Base-by-base conservation (phyloP, 2,329 filamentous ascomycete species). In the Aspergillus cejpii region DNA sequence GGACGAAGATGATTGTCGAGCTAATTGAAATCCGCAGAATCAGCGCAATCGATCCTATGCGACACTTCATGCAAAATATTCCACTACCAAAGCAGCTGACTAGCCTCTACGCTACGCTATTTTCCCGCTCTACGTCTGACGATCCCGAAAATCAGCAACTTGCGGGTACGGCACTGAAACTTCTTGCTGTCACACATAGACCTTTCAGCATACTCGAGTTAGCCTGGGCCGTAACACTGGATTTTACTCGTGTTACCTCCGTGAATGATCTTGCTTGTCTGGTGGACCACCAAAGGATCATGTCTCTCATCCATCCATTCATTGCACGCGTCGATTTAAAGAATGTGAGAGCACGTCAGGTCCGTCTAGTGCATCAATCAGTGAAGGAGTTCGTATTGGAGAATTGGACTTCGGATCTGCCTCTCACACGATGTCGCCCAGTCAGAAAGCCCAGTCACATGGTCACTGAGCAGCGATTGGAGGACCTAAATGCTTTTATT, bases 191-290 rank as follows among this genome's bases (percentile, higher is more conserved):
- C 23, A 27, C 14, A 15, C 52, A 51, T 47, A 58, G 60, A 52
- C 54, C 59, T 23, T 49, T 63, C 3, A 62, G 59, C 44, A 60
- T 63, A 14, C 41, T 59, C 3, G 60, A 64, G 44, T 56, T 64
- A 15, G 49, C 53, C 12, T 63, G 59, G 59, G 61, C 61, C 5
- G 52, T 51, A 26, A 47, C 54, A 17, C 48, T 63, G 43, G 53
- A 44, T 27, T 14, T 28, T 4, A 17, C 39, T 38, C n/a, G n/a
- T 34, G 37, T 60, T 37, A 57, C 52, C 19, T 58, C 53, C 10
- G 49, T 62, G 20, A 42, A 47, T 15, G 45, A 43, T 41, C 52
- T 57, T 47, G 36, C 27, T 29, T 31, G 51, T 17, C 31, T 41
- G 37, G 55, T 63, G 31, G 60, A 62, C 40, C 45, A 57, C 41